phyloP scores from a whole-genome alignment of 2,329 filamentous ascomycete genomes.

The Sarocladiaceae sp. region DNA sequence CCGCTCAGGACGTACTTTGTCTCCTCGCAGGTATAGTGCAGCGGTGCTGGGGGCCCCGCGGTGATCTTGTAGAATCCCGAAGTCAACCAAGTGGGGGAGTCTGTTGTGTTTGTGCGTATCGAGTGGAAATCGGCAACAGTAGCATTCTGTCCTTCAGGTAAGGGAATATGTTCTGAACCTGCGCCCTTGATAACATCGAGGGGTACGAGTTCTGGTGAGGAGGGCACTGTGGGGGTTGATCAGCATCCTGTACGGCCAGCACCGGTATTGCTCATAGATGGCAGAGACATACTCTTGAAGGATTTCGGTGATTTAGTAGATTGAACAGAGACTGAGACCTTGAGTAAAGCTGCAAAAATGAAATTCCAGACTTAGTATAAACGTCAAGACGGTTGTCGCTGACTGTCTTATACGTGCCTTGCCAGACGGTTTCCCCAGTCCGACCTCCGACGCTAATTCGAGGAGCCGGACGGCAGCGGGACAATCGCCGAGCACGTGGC shows the following conservation, averaged over 20 bases:
- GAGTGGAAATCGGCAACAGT: slow-evolving; percentile 13
- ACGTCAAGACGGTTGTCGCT: too few relatives aligned
- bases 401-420: background rate
- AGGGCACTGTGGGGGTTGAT: background rate
- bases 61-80: slow-evolving; percentile 13
- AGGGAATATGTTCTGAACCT: slow-evolving; percentile 11
- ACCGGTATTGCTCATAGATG: background rate
- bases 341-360: background rate
- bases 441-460: background rate
- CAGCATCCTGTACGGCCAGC: background rate
- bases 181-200: slow-evolving; percentile 14
- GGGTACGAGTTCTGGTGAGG: slow-evolving; percentile 10
- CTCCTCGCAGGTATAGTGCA: slow-evolving; percentile 9
- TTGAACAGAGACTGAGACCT: background rate
- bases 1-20: slow-evolving; percentile 7
- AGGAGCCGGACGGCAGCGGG: background rate
- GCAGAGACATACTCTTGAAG: background rate
- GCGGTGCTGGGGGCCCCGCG: slow-evolving; percentile 11
- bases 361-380: background rate
- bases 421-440: background rate
- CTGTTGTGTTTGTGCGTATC: slow-evolving; percentile 10
- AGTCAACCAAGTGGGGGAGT: background rate
- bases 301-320: background rate
- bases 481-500: background rate
- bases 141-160: slow-evolving; percentile 12